Evolutionary conservation across 148 eudicot species (phyloP).

Genomic region (Pouteria glomerata): DNA sequence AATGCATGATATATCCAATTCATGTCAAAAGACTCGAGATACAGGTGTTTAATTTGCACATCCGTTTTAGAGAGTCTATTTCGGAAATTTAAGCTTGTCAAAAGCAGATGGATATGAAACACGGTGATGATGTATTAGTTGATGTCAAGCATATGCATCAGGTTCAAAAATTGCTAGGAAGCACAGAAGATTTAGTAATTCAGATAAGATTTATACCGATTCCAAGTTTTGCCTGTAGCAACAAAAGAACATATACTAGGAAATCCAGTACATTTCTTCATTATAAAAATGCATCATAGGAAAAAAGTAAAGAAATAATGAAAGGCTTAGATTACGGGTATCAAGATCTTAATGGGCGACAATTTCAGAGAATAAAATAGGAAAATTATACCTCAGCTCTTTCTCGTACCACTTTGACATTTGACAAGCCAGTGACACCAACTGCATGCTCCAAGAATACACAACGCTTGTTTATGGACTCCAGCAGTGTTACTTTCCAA

Average conservation of each 20-base stretch:
- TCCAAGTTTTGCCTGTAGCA: background rate
- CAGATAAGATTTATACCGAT: background rate
- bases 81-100: too few species aligned
- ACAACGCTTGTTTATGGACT: slow-evolving; percentile 87
- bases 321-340: background rate
- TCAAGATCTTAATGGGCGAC: background rate
- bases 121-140: background rate
- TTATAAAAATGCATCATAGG: background rate
- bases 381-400: slow-evolving; percentile 78
- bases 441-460: slow-evolving; percentile 76
- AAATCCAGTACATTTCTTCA: background rate
- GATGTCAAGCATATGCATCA: background rate
- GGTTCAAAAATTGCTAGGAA: background rate
- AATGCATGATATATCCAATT: too few species aligned
- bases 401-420: slow-evolving; percentile 71
- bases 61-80: too few species aligned
- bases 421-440: slow-evolving; percentile 50
- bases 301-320: background rate
- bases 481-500: slow-evolving; percentile 80
- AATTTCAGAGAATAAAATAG: background rate
- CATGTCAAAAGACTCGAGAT: too few species aligned
- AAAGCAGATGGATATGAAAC: background rate
- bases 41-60: too few species aligned
- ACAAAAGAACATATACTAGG: background rate
- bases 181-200: background rate